phyloP scores from a whole-genome alignment of 1,284 basidiomycete species.

The Tilletiopsis washingtonensis region DNA sequence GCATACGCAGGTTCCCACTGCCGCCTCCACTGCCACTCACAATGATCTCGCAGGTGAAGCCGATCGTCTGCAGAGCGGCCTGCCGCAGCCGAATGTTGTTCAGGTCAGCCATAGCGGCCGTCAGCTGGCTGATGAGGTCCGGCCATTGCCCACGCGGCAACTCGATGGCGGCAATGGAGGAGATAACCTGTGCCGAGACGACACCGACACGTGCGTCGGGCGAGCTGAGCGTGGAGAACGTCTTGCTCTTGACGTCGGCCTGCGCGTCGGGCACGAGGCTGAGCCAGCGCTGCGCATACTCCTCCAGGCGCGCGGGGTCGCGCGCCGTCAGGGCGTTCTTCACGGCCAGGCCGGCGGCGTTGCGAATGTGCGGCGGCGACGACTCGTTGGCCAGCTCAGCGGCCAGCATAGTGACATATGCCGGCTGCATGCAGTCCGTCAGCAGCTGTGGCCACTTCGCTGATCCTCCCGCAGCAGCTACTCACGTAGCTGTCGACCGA shows the following conservation, averaged over 20 bases:
- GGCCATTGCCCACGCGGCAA: constrained; percentile 80
- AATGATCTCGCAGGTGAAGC: constrained; percentile 92
- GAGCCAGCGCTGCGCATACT: constrained; percentile 58
- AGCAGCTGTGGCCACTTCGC: too few relatives aligned
- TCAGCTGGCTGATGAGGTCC: constrained; percentile 76
- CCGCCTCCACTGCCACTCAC: too few relatives aligned
- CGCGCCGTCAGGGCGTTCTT: constrained; percentile 90
- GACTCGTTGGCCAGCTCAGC: constrained; percentile 36
- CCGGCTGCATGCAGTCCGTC: too few relatives aligned
- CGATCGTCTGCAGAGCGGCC: constrained; percentile 86
- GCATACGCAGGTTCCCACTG: too few relatives aligned
- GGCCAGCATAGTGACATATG: constrained; percentile 42
- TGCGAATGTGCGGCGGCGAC: constrained; percentile 62
- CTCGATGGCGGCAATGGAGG: constrained; percentile 88
- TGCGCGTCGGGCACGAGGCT: constrained; percentile 62
- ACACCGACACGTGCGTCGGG: constrained; percentile 65
- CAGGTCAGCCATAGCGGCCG: constrained; percentile 75
- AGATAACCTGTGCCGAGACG: constrained; percentile 84
- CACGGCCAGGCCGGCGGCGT: constrained; percentile 88
- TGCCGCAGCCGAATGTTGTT: constrained; percentile 72
- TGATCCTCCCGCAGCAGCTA: too few relatives aligned
- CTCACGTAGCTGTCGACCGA: constrained; percentile 41
- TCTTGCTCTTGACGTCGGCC: constrained; percentile 77
- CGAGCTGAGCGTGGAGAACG: constrained; percentile 74
- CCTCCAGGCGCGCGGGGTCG: constrained; percentile 58